phyloP scores from a whole-genome alignment of 2,329 filamentous ascomycete genomes.

The Diaporthe capsici region DNA sequence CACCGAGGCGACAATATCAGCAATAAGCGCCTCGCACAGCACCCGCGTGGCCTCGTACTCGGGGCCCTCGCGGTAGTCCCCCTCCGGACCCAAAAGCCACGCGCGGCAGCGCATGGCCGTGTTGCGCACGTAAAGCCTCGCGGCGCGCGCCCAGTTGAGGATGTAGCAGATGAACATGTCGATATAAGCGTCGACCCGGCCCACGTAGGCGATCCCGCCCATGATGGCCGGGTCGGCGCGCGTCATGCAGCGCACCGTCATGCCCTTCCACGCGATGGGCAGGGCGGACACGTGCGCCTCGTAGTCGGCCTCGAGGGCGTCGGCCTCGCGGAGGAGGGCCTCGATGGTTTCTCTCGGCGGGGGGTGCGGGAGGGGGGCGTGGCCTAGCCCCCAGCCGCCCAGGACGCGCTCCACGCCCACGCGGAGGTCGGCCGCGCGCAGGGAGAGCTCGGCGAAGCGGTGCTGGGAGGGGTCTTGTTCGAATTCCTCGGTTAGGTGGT shows the following conservation, averaged over 20 bases:
- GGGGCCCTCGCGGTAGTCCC: slow-evolving; percentile 35
- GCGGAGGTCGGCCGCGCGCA: slow-evolving; percentile 40
- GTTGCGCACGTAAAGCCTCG: slow-evolving; percentile 39
- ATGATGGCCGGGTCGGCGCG: slow-evolving; percentile 33
- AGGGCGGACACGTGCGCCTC: slow-evolving; percentile 25
- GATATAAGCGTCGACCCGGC: slow-evolving; percentile 40
- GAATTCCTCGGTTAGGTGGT: slow-evolving; percentile 34
- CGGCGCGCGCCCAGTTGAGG: slow-evolving; percentile 41
- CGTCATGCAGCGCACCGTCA: slow-evolving; percentile 37
- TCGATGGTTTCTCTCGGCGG: slow-evolving; percentile 30
- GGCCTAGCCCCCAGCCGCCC: slow-evolving; percentile 39
- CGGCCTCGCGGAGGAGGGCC: slow-evolving; percentile 31
- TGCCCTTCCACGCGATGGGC: slow-evolving; percentile 38
- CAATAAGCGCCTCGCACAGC: slow-evolving; percentile 23
- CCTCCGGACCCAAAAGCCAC: slow-evolving; percentile 37
- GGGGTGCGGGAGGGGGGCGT: neutral
- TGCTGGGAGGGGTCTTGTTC: slow-evolving; percentile 36
- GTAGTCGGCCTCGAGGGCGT: slow-evolving; percentile 41
- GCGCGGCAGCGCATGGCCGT: slow-evolving; percentile 39
- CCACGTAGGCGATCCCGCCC: slow-evolving; percentile 35
- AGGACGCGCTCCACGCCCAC: slow-evolving; percentile 37
- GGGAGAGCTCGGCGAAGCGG: slow-evolving; percentile 40
- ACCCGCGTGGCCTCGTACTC: slow-evolving; percentile 31
- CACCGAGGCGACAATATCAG: slow-evolving; percentile 38
- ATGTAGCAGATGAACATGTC: slow-evolving; percentile 42